A percentile compares a stretch with the other conserved stretches of the same genome.
These are phyloP conservation scores for Rhypophila decipiens DNA, from an alignment of 495 filamentous ascomycete genomes.

Conservation along the genomic window DNA sequence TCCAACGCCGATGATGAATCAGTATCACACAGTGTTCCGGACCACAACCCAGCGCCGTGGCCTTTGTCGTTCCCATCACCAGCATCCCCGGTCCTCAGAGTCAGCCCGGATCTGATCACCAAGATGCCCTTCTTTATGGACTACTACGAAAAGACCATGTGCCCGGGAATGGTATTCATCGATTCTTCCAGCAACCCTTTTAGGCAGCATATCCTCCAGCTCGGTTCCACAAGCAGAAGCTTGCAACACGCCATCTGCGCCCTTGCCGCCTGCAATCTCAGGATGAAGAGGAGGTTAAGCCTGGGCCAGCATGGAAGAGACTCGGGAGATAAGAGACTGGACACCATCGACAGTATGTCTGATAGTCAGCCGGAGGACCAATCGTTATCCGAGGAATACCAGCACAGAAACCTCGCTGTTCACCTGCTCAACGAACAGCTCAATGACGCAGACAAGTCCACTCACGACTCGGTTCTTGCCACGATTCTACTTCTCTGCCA, in stretches of 20 bases:
- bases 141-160: conserved; percentile 84
- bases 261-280: conserved; percentile 76
- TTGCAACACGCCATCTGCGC: conserved; percentile 90
- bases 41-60: conserved; percentile 18
- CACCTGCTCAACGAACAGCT: conserved; percentile 77
- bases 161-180: conserved; percentile 84
- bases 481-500: conserved; percentile 84
- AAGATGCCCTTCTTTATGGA: conserved; percentile 60
- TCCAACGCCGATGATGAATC: conserved; percentile 37
- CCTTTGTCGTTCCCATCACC: conserved; percentile 19
- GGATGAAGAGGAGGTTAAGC: conserved; percentile 52
- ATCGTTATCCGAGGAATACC: conserved; percentile 65
- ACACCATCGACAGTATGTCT: conserved; percentile 27
- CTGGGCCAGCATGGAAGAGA: conserved; percentile 43
- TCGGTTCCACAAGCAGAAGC: conserved; percentile 72
- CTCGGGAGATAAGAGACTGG: conserved; percentile 25
- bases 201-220: conserved; percentile 70
- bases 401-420: conserved; percentile 76
- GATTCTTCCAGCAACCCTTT: conserved; percentile 82
- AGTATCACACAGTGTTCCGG: conserved; percentile 24
- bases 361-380: conserved; percentile 39
- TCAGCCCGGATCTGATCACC: conserved; percentile 47
- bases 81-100: conserved; percentile 26
- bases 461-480: conserved; percentile 81
- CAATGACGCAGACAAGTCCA: conserved; percentile 62